phyloP scores from a whole-genome alignment of 2,329 filamentous ascomycete species.

The Cadophora gregata region DNA sequence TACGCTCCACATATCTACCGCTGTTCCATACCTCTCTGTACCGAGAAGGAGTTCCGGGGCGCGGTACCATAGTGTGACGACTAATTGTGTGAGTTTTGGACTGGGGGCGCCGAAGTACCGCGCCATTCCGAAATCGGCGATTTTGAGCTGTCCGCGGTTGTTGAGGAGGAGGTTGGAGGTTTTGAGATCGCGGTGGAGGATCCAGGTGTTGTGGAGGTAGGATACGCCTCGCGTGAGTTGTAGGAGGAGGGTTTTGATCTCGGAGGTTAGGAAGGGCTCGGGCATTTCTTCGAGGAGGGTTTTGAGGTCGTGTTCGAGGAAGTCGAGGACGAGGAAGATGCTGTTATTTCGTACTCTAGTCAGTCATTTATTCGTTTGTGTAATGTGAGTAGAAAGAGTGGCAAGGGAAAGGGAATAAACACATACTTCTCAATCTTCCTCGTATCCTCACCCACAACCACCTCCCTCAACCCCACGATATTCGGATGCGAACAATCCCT shows the following conservation, averaged over 20 bases:
- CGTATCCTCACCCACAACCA: slow-evolving; percentile 75
- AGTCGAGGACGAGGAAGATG: slow-evolving; percentile 95
- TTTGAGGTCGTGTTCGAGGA: slow-evolving; percentile 96
- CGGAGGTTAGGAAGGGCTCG: slow-evolving; percentile 89
- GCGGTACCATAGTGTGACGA: slow-evolving; percentile 97
- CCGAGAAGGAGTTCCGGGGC: slow-evolving; percentile 90
- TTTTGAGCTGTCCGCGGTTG: slow-evolving; percentile 92
- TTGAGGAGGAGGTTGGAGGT: slow-evolving; percentile 93
- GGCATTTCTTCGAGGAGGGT: slow-evolving; percentile 92
- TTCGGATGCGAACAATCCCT: slow-evolving; percentile 81
- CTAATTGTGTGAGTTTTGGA: slow-evolving; percentile 83
- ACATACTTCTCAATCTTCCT: slow-evolving; percentile 59
- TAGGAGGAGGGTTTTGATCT: slow-evolving; percentile 86
- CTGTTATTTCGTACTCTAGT: slow-evolving; percentile 55
- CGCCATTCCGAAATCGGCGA: slow-evolving; percentile 98
- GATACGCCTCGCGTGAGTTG: slow-evolving; percentile 82
- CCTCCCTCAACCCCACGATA: slow-evolving; percentile 80
- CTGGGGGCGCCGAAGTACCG: slow-evolving; percentile 83
- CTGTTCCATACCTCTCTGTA: slow-evolving; percentile 72
- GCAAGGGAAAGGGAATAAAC: background rate
- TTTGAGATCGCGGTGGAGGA: slow-evolving; percentile 92
- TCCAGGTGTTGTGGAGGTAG: slow-evolving; percentile 89
- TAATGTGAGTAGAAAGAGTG: background rate
- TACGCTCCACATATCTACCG: slow-evolving; percentile 94
- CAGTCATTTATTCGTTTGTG: background rate